These are phyloP conservation scores for Quercus phellos DNA, from an alignment of 331 rosid genomes.

Conservation along the genomic window DNA sequence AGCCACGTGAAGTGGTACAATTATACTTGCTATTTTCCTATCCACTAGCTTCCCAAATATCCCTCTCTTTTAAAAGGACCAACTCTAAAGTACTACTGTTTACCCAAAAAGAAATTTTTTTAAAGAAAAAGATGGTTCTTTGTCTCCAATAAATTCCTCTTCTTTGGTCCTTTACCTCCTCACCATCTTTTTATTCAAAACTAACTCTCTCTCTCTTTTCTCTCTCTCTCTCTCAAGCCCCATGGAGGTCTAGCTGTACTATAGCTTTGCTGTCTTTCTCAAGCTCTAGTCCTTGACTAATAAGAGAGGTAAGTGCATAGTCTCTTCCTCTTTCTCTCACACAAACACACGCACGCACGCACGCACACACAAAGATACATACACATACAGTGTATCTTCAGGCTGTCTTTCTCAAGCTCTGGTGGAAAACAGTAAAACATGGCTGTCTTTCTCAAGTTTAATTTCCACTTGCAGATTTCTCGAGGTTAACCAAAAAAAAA, in stretches of 20 bases:
- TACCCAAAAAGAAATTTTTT: conserved; percentile 39
- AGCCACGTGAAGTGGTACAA: conserved; percentile 81
- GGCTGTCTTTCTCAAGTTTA: conserved; percentile 36
- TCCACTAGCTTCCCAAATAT: conserved; percentile 57
- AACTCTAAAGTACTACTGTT: conserved; percentile 48
- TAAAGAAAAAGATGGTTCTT: conserved; percentile 34
- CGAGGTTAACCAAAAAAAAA: neutral
- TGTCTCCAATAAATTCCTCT: conserved; percentile 40
- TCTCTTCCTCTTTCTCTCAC: conserved; percentile 14
- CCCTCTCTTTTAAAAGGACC: conserved; percentile 21
- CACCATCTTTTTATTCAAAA: conserved; percentile 22
- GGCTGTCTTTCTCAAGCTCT: conserved; percentile 12
- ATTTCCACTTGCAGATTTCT: conserved; percentile 21
- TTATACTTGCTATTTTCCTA: conserved; percentile 31
- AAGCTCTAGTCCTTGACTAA: conserved; percentile 9
- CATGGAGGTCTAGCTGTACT: neutral
- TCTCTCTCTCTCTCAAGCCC: neutral
- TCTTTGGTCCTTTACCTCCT: conserved; percentile 26
- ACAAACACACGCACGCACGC: neutral
- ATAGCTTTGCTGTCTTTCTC: conserved; percentile 36
- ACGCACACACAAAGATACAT: neutral
- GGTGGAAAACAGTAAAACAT: conserved; percentile 5
- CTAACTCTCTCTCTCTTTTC: neutral
- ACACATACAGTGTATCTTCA: conserved; percentile 4
- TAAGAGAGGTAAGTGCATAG: neutral